Percentiles rank a stretch among this genome's conserved stretches.
Evolutionary conservation across 2,329 filamentous ascomycete genomes (phyloP).

Genomic region (Alternaria brassicicola): DNA sequence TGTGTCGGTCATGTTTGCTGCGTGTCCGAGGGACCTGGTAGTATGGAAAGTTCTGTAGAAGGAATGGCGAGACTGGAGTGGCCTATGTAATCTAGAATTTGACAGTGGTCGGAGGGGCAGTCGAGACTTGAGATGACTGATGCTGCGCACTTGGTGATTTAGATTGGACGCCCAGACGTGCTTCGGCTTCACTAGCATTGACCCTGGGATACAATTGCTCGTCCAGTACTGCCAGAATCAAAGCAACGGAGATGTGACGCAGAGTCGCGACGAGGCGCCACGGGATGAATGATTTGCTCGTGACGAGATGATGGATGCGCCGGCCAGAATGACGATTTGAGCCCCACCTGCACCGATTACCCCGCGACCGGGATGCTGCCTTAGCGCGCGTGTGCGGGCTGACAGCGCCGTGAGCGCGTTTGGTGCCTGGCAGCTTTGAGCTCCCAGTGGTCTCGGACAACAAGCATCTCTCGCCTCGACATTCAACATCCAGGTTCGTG

Average conservation of each 20-base stretch:
- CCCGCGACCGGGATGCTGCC: slow-evolving; percentile 19
- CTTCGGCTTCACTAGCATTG: slow-evolving; percentile 21
- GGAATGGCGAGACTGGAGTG: background rate
- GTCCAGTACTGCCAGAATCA: background rate
- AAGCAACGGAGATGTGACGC: background rate
- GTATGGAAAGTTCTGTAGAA: slow-evolving; percentile 10
- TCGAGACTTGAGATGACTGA: slow-evolving; percentile 37
- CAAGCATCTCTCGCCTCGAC: slow-evolving; percentile 5
- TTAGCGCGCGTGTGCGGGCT: slow-evolving; percentile 14
- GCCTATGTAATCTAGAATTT: slow-evolving; percentile 6
- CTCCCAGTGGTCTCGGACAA: background rate
- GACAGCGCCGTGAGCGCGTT: slow-evolving; percentile 12
- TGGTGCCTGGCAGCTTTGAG: slow-evolving; percentile 9
- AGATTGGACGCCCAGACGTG: slow-evolving; percentile 21
- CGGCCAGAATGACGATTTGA: slow-evolving; percentile 11
- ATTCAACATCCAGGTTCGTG: background rate
- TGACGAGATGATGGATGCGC: slow-evolving; percentile 1
- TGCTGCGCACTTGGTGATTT: slow-evolving; percentile 34
- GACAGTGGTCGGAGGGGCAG: slow-evolving; percentile 27
- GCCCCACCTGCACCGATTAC: slow-evolving; percentile 8
- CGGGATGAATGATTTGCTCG: slow-evolving; percentile 8
- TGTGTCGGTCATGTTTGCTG: slow-evolving; percentile 39
- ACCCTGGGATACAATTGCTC: background rate
- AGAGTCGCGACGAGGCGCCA: background rate
- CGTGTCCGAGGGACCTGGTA: slow-evolving; percentile 6